Conservation (phyloP, 176 grass and related monocot species). For the Juncus inflexus region DNA sequence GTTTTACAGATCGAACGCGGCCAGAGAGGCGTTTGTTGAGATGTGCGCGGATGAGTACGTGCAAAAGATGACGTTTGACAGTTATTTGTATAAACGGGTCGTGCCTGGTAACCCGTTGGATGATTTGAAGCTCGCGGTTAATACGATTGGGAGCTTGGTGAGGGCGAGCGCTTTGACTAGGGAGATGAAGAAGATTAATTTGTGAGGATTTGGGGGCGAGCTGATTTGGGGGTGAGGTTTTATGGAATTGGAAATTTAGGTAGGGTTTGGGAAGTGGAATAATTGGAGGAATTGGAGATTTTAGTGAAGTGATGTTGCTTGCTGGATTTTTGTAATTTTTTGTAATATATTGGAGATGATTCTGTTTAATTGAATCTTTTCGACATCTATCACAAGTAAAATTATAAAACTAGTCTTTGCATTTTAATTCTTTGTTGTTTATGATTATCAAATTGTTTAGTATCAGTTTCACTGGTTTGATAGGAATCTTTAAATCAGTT, state of each 20-base stretch:
- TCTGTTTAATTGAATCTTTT: no score
- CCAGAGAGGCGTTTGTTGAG: slow-evolving; percentile 92
- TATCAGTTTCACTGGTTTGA: no score
- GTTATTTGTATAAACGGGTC: slow-evolving; percentile 97
- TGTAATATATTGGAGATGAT: no score
- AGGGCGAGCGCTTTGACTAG: slow-evolving; percentile 71
- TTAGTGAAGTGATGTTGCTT: background rate
- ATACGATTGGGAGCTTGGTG: slow-evolving; percentile 92
- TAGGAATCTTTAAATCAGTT: no score
- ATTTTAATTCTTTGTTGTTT: no score
- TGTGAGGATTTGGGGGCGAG: slow-evolving; percentile 36
- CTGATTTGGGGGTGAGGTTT: background rate
- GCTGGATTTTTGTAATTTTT: no score
- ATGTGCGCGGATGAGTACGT: slow-evolving; percentile 99
- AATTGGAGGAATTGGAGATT: slow-evolving; percentile 6
- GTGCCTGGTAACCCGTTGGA: slow-evolving; percentile 94
- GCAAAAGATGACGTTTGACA: slow-evolving; percentile 98
- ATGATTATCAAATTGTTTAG: no score
- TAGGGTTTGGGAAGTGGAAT: background rate
- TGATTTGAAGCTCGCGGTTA: slow-evolving; percentile 88
- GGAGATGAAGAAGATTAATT: slow-evolving; percentile 91
- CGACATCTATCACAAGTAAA: no score
- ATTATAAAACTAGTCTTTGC: no score
- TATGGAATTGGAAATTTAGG: background rate
- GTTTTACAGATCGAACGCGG: slow-evolving; percentile 94